These are phyloP conservation scores for Xylaria sp. DNA, from an alignment of 495 filamentous ascomycete genomes.

Conservation along the genomic window DNA sequence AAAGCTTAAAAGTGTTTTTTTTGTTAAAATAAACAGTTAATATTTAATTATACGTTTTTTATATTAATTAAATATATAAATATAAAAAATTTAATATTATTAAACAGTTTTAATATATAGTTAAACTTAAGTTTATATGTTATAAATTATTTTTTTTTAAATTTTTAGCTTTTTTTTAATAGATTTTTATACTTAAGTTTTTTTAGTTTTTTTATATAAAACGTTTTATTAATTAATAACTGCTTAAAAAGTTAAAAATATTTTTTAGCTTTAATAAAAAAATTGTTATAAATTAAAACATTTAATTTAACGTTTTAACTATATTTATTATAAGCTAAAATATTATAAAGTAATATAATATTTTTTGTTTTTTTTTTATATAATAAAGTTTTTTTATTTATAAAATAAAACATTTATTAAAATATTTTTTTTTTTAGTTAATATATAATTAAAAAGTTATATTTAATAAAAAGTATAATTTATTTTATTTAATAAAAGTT, in stretches of 20 bases:
- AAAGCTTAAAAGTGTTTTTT: background rate
- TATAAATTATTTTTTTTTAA: background rate
- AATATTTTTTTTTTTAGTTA: background rate
- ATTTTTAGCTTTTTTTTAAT: background rate
- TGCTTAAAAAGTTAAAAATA: background rate
- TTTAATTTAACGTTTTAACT: background rate
- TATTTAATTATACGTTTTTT: background rate
- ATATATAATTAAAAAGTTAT: background rate
- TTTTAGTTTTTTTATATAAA: background rate
- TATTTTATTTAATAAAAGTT: no score
- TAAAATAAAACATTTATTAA: background rate
- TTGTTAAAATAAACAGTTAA: background rate
- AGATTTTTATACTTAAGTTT: background rate
- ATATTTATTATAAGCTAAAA: background rate
- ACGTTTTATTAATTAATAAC: background rate
- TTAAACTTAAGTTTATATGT: background rate
- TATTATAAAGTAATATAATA: background rate
- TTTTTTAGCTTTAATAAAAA: background rate
- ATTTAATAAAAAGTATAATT: background rate
- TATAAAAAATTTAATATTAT: background rate
- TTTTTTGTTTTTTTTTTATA: constrained; percentile 6
- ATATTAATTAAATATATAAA: background rate
- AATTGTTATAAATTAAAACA: background rate
- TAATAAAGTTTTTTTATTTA: background rate
- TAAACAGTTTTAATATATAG: background rate